Conservation (phyloP, 805 yeast genomes). For the Zygosaccharomyces lentus region DNA sequence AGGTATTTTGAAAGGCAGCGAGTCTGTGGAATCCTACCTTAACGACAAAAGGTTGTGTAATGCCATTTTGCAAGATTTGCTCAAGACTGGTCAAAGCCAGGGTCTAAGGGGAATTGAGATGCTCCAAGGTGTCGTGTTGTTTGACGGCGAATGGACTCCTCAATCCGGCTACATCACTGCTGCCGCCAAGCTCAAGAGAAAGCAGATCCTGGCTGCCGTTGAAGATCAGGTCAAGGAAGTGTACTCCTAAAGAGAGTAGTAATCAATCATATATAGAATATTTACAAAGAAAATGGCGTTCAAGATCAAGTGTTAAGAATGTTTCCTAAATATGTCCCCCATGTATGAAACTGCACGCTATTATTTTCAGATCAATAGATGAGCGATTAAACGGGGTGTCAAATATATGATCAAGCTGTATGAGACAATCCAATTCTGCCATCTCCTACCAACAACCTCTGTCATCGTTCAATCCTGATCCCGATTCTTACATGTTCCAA, state of each 20-base stretch:
- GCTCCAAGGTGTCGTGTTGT: conserved; percentile 68
- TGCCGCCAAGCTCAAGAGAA: conserved; percentile 95
- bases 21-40: conserved; percentile 46
- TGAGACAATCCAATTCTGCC: neutral
- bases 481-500: neutral
- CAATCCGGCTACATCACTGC: conserved; percentile 90
- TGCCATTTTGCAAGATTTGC: conserved; percentile 53
- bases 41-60: conserved; percentile 52
- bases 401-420: conserved; percentile 27
- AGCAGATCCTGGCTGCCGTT: conserved; percentile 71
- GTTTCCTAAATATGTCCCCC: conserved; percentile 31
- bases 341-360: conserved; percentile 39
- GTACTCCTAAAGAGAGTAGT: conserved; percentile 35
- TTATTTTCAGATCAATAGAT: conserved; percentile 33
- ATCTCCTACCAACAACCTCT: conserved; percentile 7
- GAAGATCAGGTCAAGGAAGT: conserved; percentile 63
- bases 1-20: conserved; percentile 46
- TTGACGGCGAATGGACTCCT: conserved; percentile 96
- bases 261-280: neutral
- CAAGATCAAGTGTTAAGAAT: neutral
- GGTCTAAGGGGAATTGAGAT: conserved; percentile 86
- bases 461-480: conserved; percentile 3
- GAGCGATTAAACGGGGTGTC: conserved; percentile 40
- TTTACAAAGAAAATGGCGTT: neutral
- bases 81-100: conserved; percentile 72